Base-by-base conservation (phyloP, 495 filamentous ascomycete species). In the Bathelium albidoporum region DNA sequence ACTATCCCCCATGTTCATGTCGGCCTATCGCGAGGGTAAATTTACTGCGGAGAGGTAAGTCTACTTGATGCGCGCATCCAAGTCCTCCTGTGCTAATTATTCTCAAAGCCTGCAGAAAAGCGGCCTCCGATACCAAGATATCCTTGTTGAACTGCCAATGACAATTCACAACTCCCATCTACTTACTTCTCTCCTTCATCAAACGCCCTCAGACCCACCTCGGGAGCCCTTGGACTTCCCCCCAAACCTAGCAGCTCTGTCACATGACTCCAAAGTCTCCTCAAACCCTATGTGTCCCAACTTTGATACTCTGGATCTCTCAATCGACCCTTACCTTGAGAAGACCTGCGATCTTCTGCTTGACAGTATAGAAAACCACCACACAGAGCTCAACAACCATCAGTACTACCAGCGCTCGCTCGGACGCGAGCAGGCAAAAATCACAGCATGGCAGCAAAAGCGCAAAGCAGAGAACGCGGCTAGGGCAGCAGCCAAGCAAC, bases 371-470 rank as follows among this genome's bases (percentile, higher is more conserved):
- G 94, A 98, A 80, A 85, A 87, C 28, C 94, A 98, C 81, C 91
- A 97, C 77, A 95, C 92, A 58, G 94, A 98, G 77, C 87, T 93
- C 73, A 98, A 97, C 83, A 98, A 98, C 81, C 89, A 90, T 79
- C 91, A 96, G 77, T 98, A 96, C 81, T 95, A 97, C 80, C 90
- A 96, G 78, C 85, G 94, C 61, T 91, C 95, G 70, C 81, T 97
- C n/a, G 87, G 86, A 28, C 89, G 94, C 59, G 94, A 98, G 81
- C 95, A 98, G 78, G 78, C 87, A 66, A 98, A 98, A 82, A 96
- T 98, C 71, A 86, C 88, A 44, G 85, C 89, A 62, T 98, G 94
- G 94, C 92, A 97, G 77, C 77, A 84, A 53, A 98, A 98, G 85
- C 87, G 94, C 67, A 93, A 94, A 79, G 85, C 89, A 26, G 95